Conservation (phyloP, 2,329 filamentous ascomycete genomes). For the Fusarium sp. region DNA sequence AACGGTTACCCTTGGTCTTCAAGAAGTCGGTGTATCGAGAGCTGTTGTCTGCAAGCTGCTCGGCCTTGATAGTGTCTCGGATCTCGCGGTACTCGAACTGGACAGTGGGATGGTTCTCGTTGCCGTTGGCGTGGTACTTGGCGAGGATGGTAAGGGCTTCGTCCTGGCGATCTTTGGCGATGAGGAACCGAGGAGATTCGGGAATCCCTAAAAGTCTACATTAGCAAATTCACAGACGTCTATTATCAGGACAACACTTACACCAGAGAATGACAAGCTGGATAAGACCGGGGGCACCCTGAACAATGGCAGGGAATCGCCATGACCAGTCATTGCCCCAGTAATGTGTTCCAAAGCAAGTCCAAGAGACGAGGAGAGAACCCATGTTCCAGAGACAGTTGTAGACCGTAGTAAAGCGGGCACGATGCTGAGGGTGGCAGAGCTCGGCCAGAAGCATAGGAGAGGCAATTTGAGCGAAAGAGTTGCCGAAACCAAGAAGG, state of each 20-base stretch:
- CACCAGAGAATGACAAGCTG: constrained; percentile 73
- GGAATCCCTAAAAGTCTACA: constrained; percentile 55
- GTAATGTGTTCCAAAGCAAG: constrained; percentile 71
- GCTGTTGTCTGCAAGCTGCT: constrained; percentile 60
- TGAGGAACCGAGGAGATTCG: constrained; percentile 74
- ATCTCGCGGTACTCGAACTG: constrained; percentile 76
- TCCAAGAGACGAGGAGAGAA: constrained; percentile 68
- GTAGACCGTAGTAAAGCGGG: constrained; percentile 73
- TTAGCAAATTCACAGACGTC: accelerated
- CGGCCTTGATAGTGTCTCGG: constrained; percentile 69
- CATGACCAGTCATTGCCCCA: constrained; percentile 73
- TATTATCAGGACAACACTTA: background rate
- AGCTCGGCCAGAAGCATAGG: constrained; percentile 74
- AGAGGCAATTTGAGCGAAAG: constrained; percentile 70
- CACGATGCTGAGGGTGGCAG: constrained; percentile 75
- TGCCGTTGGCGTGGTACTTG: constrained; percentile 72
- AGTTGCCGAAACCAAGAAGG: constrained; percentile 71
- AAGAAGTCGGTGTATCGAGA: constrained; percentile 72
- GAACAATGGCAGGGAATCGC: constrained; percentile 72
- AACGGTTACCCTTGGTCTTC: constrained; percentile 71
- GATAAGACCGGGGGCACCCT: constrained; percentile 69
- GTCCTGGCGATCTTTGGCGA: constrained; percentile 71
- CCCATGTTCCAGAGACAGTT: constrained; percentile 76
- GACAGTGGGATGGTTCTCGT: constrained; percentile 68
- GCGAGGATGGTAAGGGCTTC: constrained; percentile 70